Evolutionary conservation across 805 yeast genomes (phyloP), one percentile per base, ranked within the genome.

Genomic region (Starmerella gropengiesseri): DNA sequence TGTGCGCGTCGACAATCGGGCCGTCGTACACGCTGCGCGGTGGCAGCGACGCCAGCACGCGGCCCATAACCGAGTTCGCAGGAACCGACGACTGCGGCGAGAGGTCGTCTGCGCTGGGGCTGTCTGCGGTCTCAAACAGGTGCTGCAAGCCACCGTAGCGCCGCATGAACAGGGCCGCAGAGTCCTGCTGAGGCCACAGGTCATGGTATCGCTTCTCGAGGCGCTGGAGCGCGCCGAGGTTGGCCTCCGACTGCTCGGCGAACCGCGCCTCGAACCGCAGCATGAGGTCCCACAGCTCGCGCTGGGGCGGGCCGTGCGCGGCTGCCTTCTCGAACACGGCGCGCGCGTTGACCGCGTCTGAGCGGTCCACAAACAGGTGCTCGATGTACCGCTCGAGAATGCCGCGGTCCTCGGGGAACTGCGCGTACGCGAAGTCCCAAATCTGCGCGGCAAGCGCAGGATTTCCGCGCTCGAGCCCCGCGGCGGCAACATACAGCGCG

Each of bases 261-360:
- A 73, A 77, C 41, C 70, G 71, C 2, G 80, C 67, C 49, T 87
- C 93, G 56, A 78, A 79, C 38, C 70, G 65, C 37, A 82, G 70
- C 61, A 80, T 82, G 34, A 69, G 64, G 41, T 73, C 73, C 53
- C 70, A 76, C 29, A 81, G 63, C 30, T 62, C 63, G 41, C 69
- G 64, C 14, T 55, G 60, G n/a, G 59, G 63, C 1, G 63, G 59
- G 8, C 31, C 30, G 7, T 17, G 4, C 11, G 78, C 74, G 8
- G 81, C 67, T 0, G 86, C 76, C 3, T 81, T 71, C 60, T 91
- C 97, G 58, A 89, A 80, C 28, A 85, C 68, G 7, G 85, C 82
- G 52, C 89, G 78, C 14, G 86, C 81, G 54, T 81, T 70, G 55
- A 81, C 63, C 63, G 77, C 87, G 53, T 78, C 81, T 56, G 79